Evolutionary conservation across 139 green algal species (phyloP), one percentile per base, ranked within the genome.

Genomic region (Microglena sp.): DNA sequence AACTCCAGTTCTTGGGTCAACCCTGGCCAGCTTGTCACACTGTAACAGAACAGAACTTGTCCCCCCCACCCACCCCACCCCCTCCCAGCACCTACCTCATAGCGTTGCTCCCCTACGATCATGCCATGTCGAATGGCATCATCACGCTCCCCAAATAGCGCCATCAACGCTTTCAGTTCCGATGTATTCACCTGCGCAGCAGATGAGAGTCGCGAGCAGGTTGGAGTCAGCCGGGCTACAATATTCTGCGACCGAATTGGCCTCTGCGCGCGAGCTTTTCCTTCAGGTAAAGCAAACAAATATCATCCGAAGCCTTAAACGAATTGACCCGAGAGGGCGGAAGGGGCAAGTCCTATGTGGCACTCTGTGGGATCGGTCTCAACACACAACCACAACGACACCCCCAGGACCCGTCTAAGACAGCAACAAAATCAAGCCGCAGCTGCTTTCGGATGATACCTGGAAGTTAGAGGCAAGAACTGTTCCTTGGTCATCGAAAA

Each of bases 101-200:
- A n/a, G n/a, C n/a, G n/a, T n/a, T n/a, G n/a, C n/a, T n/a, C n/a
- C n/a, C n/a, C n/a, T n/a, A n/a, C n/a, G n/a, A n/a, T n/a, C n/a
- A n/a, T n/a, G n/a, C n/a, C n/a, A n/a, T n/a, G n/a, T n/a, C n/a
- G n/a, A n/a, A n/a, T n/a, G n/a, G n/a, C n/a, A n/a, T 70, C 68
- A 26, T 78, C 71, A 4, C 76, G 67, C 50, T 82, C 71, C 1
- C 50, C 33, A 8, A 78, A 34, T 18, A 67, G 3, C 15, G 45
- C 45, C n/a, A 56, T 24, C 0, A 82, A 40, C 1, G 62, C 43
- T 11, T 77, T 70, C 0, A 82, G 67, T 40, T 82, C 75, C 15
- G 40, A 50, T 11, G 40, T 11, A 15, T 50, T 15, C 11, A 15
- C 40, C 40, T 50, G 15, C 15, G 15, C 15, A 11, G 40, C 40